Evolutionary conservation across 2,329 filamentous ascomycete species (phyloP), one percentile per base, ranked within the genome.

Genomic region (Atkinsonella texensis): DNA sequence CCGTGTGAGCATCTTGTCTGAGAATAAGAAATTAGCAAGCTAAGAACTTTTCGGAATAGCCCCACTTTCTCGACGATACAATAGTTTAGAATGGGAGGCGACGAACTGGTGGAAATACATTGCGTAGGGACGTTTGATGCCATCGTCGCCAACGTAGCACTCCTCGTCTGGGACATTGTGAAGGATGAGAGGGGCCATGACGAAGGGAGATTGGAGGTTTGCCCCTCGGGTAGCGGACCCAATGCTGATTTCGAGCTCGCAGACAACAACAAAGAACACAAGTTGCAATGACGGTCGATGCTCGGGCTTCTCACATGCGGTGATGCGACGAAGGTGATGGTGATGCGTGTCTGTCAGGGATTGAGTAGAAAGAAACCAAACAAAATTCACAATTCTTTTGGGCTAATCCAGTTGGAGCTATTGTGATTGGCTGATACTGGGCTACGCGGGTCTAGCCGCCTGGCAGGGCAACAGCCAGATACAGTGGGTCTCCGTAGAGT

Each of bases 111-210:
- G 75, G 60, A 80, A 83, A 39, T 83, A 73, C 74, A 84, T 80
- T 55, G 80, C 81, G 62, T 83, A 85, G 2, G 81, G 81, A 55
- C 81, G 70, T 64, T 79, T 77, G 56, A 84, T 63, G 55, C 81
- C 81, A 66, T 84, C 81, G 50, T 83, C 79, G 52, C 81, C 81
- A 6, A 80, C 68, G 62, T 83, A 84, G 48, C 81, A 76, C 62
- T 84, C 81, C 48, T 84, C 81, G 57, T 84, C 81, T 52, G 81
- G 80, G 56, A 84, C 81, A 62, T 83, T 84, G 63, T 85, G 81
- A 35, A 85, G 70, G 60, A 84, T 83, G 53, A 84, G 70, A 58
- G 81, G 81, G 52, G 80, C 75, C 80, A 83, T 84, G 49, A 44
- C 35, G 38, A 17, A 4, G n/a, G 40, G 31, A 20, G 28, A 12